phyloP scores from a whole-genome alignment of 768 basidiomycete species.

The Suillus luteus region DNA sequence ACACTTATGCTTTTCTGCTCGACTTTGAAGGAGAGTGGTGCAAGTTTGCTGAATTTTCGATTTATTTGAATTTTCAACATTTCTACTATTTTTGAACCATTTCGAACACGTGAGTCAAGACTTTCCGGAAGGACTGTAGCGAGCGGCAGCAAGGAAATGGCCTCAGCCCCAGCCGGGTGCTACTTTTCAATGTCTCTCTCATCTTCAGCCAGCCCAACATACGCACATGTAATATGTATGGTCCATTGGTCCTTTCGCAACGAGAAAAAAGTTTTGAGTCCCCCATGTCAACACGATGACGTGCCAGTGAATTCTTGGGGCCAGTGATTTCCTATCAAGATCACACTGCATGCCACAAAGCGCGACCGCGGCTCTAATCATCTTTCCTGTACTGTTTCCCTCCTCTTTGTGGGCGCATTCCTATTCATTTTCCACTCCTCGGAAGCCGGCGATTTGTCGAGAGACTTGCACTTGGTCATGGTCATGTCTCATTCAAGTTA shows the following conservation, averaged over 20 bases:
- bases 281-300: conserved; percentile 25
- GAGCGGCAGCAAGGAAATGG: no score
- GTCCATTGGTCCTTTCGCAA: not conserved
- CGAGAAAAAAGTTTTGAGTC: conserved; percentile 17
- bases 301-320: conserved; percentile 8
- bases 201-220: conserved; percentile 24
- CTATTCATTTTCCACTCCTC: conserved; percentile 34
- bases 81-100: no score
- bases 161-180: no score
- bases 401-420: conserved; percentile 35
- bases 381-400: conserved; percentile 36
- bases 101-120: no score
- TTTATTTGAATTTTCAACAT: no score
- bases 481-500: conserved; percentile 28
- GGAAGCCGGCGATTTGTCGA: conserved; percentile 26
- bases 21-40: no score
- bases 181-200: no score
- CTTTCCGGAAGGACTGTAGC: no score
- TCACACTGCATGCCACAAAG: conserved; percentile 33
- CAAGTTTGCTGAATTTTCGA: no score
- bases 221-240: no score
- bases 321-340: conserved; percentile 20
- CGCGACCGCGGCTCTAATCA: conserved; percentile 31
- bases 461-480: conserved; percentile 29
- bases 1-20: no score